Evolutionary conservation across 805 yeast species (phyloP).

Genomic region (Pichia eremophila): DNA sequence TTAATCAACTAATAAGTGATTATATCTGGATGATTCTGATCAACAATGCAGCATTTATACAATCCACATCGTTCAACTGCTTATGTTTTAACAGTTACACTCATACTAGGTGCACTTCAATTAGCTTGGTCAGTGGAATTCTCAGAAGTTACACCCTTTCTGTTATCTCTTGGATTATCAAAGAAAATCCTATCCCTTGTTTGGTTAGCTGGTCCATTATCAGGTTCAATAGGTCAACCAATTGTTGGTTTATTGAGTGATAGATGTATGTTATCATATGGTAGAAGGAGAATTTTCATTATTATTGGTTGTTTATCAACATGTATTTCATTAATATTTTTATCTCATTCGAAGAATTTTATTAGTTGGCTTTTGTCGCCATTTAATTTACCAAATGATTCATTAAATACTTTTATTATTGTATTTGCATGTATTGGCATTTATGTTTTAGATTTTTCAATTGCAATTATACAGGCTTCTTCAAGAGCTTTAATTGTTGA

Average conservation of each 20-base stretch:
- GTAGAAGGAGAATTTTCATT: slow-evolving; percentile 50
- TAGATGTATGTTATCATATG: slow-evolving; percentile 33
- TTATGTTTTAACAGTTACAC: slow-evolving; percentile 37
- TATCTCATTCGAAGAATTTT: slow-evolving; percentile 38
- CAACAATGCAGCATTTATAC: slow-evolving; percentile 10
- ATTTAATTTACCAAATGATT: slow-evolving; percentile 10
- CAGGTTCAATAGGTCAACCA: slow-evolving; percentile 59
- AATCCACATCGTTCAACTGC: slow-evolving; percentile 36
- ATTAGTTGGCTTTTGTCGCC: slow-evolving; percentile 25
- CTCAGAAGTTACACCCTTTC: slow-evolving; percentile 52
- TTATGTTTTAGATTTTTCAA: slow-evolving; percentile 46
- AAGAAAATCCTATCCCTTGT: slow-evolving; percentile 45
- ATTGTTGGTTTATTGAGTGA: slow-evolving; percentile 52
- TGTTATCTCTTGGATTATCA: slow-evolving; percentile 53
- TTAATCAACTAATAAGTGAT: no score
- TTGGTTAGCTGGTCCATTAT: slow-evolving; percentile 61
- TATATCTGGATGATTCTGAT: no score
- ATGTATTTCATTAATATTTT: slow-evolving; percentile 32
- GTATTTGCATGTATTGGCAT: slow-evolving; percentile 47
- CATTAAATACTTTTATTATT: slow-evolving; percentile 27
- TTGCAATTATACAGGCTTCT: slow-evolving; percentile 51
- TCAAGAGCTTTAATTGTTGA: slow-evolving; percentile 55
- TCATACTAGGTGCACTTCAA: slow-evolving; percentile 49
- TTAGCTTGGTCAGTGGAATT: slow-evolving; percentile 61
- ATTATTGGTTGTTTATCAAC: slow-evolving; percentile 46